Percentiles rank a stretch among this genome's conserved stretches.
phyloP scores from a whole-genome alignment of 139 green algal genomes.

The Zygnema cylindricum region DNA sequence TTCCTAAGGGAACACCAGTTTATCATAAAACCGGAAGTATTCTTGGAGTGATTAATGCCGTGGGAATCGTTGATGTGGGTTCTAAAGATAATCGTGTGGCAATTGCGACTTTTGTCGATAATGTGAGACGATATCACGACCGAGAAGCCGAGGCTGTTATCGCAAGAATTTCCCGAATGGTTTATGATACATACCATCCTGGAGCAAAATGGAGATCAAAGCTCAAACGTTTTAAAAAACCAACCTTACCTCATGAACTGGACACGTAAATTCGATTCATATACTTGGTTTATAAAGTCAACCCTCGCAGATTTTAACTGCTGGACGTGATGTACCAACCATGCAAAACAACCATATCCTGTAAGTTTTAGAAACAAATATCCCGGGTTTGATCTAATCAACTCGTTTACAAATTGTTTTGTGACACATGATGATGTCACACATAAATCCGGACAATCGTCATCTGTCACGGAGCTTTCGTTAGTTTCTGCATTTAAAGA shows the following conservation, averaged over 20 bases:
- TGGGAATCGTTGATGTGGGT: neutral
- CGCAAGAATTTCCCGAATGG: neutral
- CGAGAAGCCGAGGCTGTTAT: slow-evolving; percentile 32
- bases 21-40: slow-evolving; percentile 33
- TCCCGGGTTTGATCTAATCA: neutral
- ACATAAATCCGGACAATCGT: too few relatives aligned
- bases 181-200: neutral
- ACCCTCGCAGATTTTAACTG: too few relatives aligned
- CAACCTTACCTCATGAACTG: neutral
- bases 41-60: slow-evolving; percentile 7
- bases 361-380: neutral
- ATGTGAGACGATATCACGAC: neutral
- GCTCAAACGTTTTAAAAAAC: neutral
- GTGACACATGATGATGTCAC: too few relatives aligned
- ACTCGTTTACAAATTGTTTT: too few relatives aligned
- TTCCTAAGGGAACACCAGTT: neutral
- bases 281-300: too few relatives aligned
- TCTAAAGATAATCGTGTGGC: neutral
- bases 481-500: too few relatives aligned
- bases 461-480: too few relatives aligned
- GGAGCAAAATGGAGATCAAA: neutral
- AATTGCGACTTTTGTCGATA: neutral
- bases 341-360: neutral
- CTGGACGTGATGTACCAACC: too few relatives aligned
- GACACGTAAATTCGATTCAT: neutral